These are phyloP conservation scores for Ophiostoma ips DNA, from an alignment of 2,329 filamentous ascomycete genomes.

Conservation along the genomic window DNA sequence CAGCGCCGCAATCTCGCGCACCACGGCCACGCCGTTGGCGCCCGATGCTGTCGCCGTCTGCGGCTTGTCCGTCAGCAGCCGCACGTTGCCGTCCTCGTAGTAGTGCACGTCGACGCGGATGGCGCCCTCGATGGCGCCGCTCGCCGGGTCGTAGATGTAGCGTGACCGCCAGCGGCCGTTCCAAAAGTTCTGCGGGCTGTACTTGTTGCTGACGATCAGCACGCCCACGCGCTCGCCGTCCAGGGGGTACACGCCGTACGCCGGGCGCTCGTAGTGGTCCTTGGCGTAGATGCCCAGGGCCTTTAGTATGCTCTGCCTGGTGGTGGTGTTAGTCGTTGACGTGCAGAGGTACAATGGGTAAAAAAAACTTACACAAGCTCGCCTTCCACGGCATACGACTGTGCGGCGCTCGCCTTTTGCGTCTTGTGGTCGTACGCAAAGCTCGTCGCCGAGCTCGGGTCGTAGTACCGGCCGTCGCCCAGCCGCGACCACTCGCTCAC, in stretches of 20 bases:
- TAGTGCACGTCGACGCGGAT: constrained; percentile 97
- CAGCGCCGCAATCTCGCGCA: constrained; percentile 59
- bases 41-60: constrained; percentile 48
- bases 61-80: constrained; percentile 77
- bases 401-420: constrained; percentile 68
- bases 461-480: constrained; percentile 65
- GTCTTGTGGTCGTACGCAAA: constrained; percentile 79
- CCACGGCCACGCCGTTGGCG: constrained; percentile 51
- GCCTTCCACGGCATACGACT: constrained; percentile 66
- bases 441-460: constrained; percentile 74
- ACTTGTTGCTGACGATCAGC: constrained; percentile 85
- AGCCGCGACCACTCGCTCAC: constrained; percentile 65
- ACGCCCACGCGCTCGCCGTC: constrained; percentile 62
- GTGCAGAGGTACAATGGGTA: too few species aligned
- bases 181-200: constrained; percentile 97
- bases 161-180: constrained; percentile 92
- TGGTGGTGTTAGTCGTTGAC: constrained; percentile 52
- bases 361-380: constrained; percentile 62
- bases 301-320: constrained; percentile 48
- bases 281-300: constrained; percentile 59
- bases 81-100: constrained; percentile 97
- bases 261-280: constrained; percentile 78
- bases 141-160: constrained; percentile 65
- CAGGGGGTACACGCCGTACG: constrained; percentile 70
- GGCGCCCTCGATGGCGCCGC: constrained; percentile 54